Evolutionary conservation across 2,329 filamentous ascomycete genomes (phyloP), one percentile per base, ranked within the genome.

Genomic region (Fusarium begoniae): DNA sequence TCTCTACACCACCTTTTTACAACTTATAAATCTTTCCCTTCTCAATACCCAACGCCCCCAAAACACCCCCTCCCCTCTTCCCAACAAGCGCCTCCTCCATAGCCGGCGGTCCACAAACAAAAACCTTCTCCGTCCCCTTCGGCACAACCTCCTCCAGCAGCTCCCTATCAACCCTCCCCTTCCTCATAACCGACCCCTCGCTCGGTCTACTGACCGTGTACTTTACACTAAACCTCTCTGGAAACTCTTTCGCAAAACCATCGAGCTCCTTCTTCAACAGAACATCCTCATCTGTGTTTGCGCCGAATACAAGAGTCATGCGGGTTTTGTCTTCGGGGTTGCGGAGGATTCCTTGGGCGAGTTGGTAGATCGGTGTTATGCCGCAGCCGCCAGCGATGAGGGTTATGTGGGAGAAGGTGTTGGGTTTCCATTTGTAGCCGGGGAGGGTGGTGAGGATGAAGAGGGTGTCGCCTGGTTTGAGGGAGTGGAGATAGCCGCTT

Each of bases 301-400:
- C 90, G 40, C 91, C 92, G 76, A 90, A 92, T 1, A 94, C 83
- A 2, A 94, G 85, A 0, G 88, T 90, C 48, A 94, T 84, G 60
- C 85, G 86, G 3, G 92, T 94, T 35, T 83, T 84, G 74, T 94
- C 92, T 3, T 85, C 81, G 0, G 90, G 86, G 76, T 93, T 89
- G 50, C 83, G 80, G n/a, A 92, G 83, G 63, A 93, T 91, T 5
- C 89, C 89, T 55, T 86, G 87, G 5, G 88, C 84, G 5, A 93
- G 86, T 79, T 92, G 90, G 79, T 89, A 93, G 73, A 92, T 87
- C 0, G 92, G 92, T 1, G 92, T 94, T 72, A 94, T 93, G 24
- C 92, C 92, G 1, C 91, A 91, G 18, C 92, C 92, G 50, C 92
- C 92, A 2, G 92, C 92, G 48, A 94, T 88, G 44, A 93, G 84